Evolutionary conservation across 2,329 filamentous ascomycete species (phyloP).

Genomic region (Apiospora hydei): DNA sequence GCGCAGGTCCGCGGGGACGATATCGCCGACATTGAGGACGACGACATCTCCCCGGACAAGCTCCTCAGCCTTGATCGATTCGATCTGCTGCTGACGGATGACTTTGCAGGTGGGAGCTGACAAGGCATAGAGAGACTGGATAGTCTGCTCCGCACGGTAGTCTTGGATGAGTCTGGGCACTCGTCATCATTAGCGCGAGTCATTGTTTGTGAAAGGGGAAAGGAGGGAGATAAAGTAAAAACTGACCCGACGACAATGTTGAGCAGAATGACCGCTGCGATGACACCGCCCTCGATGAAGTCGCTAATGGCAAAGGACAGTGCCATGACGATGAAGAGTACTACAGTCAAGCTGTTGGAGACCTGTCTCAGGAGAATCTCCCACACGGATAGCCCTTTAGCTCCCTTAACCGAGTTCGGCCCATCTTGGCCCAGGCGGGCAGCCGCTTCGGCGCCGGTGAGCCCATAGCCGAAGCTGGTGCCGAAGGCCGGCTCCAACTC

Average conservation of each 20-base stretch:
- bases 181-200: slow-evolving; percentile 25
- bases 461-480: slow-evolving; percentile 62
- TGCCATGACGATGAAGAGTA: slow-evolving; percentile 78
- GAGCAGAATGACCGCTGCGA: slow-evolving; percentile 69
- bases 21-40: slow-evolving; percentile 68
- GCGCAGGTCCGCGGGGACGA: slow-evolving; percentile 73
- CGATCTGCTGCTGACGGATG: slow-evolving; percentile 59
- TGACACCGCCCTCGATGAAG: slow-evolving; percentile 69
- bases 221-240: not conserved
- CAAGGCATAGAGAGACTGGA: slow-evolving; percentile 65
- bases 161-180: slow-evolving; percentile 62
- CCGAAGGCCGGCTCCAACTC: slow-evolving; percentile 46
- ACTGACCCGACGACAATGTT: slow-evolving; percentile 72
- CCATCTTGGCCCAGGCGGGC: slow-evolving; percentile 71
- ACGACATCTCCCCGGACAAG: slow-evolving; percentile 74
- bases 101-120: slow-evolving; percentile 67
- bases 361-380: slow-evolving; percentile 80
- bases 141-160: slow-evolving; percentile 67
- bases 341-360: slow-evolving; percentile 78
- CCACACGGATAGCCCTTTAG: slow-evolving; percentile 75
- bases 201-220: slow-evolving; percentile 27
- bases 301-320: slow-evolving; percentile 71
- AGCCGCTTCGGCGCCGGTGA: slow-evolving; percentile 68
- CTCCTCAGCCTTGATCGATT: slow-evolving; percentile 60
- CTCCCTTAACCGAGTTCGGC: slow-evolving; percentile 74